Conservation (phyloP, 331 rosid genomes). For the Rhamnella rubrinervis region DNA sequence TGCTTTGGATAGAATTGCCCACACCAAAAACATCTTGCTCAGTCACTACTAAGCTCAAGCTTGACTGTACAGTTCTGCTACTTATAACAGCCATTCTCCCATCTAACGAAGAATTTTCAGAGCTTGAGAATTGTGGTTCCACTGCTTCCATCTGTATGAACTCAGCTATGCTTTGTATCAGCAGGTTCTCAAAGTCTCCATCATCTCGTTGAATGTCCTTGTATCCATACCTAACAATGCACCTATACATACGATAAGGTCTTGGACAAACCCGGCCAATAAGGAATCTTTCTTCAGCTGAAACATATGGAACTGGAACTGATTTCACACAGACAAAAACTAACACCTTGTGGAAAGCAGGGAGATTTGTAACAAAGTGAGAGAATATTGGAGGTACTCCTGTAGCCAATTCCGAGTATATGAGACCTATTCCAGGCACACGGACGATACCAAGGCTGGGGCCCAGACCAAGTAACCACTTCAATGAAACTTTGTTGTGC, state of each 20-base stretch:
- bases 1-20: slow-evolving; percentile 56
- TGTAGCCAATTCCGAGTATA: slow-evolving; percentile 85
- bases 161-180: slow-evolving; percentile 83
- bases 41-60: slow-evolving; percentile 41
- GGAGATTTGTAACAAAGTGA: slow-evolving; percentile 95
- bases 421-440: slow-evolving; percentile 95
- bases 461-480: slow-evolving; percentile 89
- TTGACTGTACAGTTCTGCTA: slow-evolving; percentile 46
- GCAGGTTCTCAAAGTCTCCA: slow-evolving; percentile 87
- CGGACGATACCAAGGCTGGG: slow-evolving; percentile 98
- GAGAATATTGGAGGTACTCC: slow-evolving; percentile 94
- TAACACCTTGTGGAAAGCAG: slow-evolving; percentile 89
- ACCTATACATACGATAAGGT: slow-evolving; percentile 92
- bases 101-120: slow-evolving; percentile 62
- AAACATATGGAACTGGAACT: slow-evolving; percentile 87
- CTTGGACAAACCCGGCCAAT: slow-evolving; percentile 89
- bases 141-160: slow-evolving; percentile 89
- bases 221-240: slow-evolving; percentile 89
- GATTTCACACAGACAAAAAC: slow-evolving; percentile 92
- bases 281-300: slow-evolving; percentile 91
- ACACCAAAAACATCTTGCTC: slow-evolving; percentile 50
- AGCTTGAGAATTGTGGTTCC: slow-evolving; percentile 66
- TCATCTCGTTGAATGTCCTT: slow-evolving; percentile 85
- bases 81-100: slow-evolving; percentile 92
- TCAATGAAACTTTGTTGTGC: slow-evolving; percentile 90